Base-by-base conservation (phyloP, 139 green algal species). In the Micractinium sp. region DNA sequence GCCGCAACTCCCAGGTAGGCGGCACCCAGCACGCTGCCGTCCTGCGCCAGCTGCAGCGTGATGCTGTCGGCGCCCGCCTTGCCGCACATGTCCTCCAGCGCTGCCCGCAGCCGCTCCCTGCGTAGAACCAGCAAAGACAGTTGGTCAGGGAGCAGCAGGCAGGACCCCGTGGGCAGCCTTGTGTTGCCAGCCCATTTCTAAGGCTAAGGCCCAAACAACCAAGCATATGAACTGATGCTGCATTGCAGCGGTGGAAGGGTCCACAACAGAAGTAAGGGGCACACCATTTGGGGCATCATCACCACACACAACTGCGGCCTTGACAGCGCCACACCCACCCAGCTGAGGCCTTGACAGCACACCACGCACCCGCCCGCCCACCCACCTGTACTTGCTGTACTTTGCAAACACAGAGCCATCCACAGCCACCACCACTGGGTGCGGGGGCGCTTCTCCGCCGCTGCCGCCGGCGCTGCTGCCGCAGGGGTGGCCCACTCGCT, bases 391-490 rank as follows among this genome's bases (percentile, higher is more conserved):
- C 39, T 66, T 77, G 2, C 9, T 23, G 69, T 94, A 97, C 23
- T 95, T 91, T 39, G 88, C 86, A 77, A 95, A 97, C 41, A 96
- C 88, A 23, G 93, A 94, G 25, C 95, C 95, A 60, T 97, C 95
- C 19, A 97, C 92, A 0, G 94, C 94, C 0, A 97, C 81, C n/a
- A 92, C 91, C n/a, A 89, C 85, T 27, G 89, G 81, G 2, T 67
- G 81, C 66, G 38, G n/a, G 20, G 79, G 23, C 56, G 36, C 31
- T 14, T 36, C 25, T 27, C 38, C 31, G 39, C 76, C 56, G 38
- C 84, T 76, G 35, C 88, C 92, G 33, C 93, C 92, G 2, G 36
- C 67, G 2, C 25, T 22, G 67, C 67, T 81, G 83, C 83, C 83
- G 27, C 33, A 74, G 2, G 83, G 67, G 67, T 87, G 83, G 1